Base-by-base conservation (phyloP, 768 basidiomycete species). In the Calocybe cyanea region DNA sequence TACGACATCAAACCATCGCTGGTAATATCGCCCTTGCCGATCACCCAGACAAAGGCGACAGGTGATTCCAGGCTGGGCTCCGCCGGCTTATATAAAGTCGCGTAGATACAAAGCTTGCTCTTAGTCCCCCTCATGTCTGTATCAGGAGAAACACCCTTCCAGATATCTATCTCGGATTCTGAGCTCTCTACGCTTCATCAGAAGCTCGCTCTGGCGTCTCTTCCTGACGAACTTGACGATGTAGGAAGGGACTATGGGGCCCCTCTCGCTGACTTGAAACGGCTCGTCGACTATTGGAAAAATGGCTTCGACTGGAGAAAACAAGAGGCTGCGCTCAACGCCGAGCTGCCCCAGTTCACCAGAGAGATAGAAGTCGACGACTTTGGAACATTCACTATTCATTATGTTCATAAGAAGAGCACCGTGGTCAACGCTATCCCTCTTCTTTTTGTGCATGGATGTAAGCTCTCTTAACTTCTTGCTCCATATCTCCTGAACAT, bases 381-480 rank as follows among this genome's bases (percentile, higher is more conserved):
- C 2, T 70, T 71, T 45, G 78, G 71, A 0, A 51, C 58, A 0
- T 47, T 75, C 34, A 62, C 66, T 21, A 70, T 83, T 2, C 82
- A 85, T 52, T 84, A 78, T 45, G 69, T 82, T 6, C 81, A 83
- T 55, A 66, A 78, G 60, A 70, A 64, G 58, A 81, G 80, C 51
- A 42, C 45, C 9, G 51, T 67, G 0, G 50, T 45, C 5, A 60
- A 65, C 19, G 80, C 81, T 0, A 76, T n/a, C n/a, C n/a, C n/a
- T n/a, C n/a, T n/a, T n/a, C n/a, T n/a, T n/a, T n/a, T n/a, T n/a
- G n/a, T n/a, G 83, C 81, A 83, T 51, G 81, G 80, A 19, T 83
- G 80, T 68, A 43, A 48, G 67, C 31, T 8, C n/a, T n/a, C 9
- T 8, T 32, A 8, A 8, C 9, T 32, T 32, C 31, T 32, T n/a